A percentile compares a stretch with the other conserved stretches of the same genome.
Evolutionary conservation across 2,329 filamentous ascomycete species (phyloP).

Genomic region (Penicillium sp.): DNA sequence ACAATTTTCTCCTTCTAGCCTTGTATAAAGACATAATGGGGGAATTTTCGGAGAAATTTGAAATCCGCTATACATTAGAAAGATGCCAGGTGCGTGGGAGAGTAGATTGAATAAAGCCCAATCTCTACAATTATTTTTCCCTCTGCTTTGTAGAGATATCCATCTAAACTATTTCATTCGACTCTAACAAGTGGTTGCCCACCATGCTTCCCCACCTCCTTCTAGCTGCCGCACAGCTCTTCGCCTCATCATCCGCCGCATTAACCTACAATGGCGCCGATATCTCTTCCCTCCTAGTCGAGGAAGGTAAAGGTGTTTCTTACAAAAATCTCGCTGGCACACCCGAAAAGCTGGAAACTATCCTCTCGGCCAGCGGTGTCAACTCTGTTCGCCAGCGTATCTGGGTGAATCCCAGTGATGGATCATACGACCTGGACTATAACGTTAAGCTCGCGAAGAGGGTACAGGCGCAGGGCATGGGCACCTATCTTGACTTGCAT

Average conservation of each 20-base stretch:
- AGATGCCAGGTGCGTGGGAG: background rate
- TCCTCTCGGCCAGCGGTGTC: conserved; percentile 54
- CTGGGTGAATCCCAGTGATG: conserved; percentile 60
- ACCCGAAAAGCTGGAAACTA: conserved; percentile 52
- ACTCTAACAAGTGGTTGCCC: background rate
- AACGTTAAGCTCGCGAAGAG: conserved; percentile 60
- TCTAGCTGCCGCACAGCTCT: conserved; percentile 11
- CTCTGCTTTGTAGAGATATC: background rate
- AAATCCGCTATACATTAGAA: background rate
- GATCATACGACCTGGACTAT: conserved; percentile 61
- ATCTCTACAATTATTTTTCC: too few relatives aligned
- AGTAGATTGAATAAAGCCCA: background rate
- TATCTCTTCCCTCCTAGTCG: conserved; percentile 59
- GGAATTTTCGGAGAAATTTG: background rate
- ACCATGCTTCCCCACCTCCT: conserved; percentile 12
- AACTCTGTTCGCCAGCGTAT: conserved; percentile 63
- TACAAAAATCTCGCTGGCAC: conserved; percentile 53
- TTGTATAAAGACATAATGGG: background rate
- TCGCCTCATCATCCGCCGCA: conserved; percentile 32
- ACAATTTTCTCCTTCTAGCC: background rate
- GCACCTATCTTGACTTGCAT: conserved; percentile 56
- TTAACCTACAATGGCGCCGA: conserved; percentile 60
- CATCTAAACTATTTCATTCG: background rate
- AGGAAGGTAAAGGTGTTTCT: conserved; percentile 52
- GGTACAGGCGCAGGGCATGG: conserved; percentile 54